Evolutionary conservation across 2,329 filamentous ascomycete species (phyloP), one percentile per base, ranked within the genome.

Genomic region (Exserohilum rostratum): DNA sequence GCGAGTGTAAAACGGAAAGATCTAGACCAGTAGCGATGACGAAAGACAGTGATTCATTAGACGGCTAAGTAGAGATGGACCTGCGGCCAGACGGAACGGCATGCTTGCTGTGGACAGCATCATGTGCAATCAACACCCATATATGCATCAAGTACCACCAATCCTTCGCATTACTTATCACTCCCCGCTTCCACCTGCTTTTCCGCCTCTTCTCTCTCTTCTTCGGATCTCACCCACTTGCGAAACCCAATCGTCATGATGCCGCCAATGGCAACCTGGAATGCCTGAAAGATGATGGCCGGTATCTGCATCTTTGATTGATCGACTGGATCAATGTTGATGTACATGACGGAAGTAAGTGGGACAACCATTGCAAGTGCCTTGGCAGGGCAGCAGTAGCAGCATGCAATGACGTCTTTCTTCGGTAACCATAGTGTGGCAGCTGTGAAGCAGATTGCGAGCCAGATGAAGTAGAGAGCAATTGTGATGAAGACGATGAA

Each of bases 381-480:
- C 73, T 91, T 91, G 12, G 88, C 88, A 0, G 88, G 87, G 22
- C 85, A 87, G 64, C 87, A 90, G 72, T 90, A 90, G 62, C 87
- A 90, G 12, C 90, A 84, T 0, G 89, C 87, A 45, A 90, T 83
- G 0, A 87, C 83, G 63, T 90, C 85, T 53, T 83, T 81, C 33
- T 82, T 82, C 0, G 81, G 75, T 69, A 89, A 79, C 64, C 81
- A 84, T 31, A 80, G 72, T 2, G 82, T 70, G 1, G 80, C 81
- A 1, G 85, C 78, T 33, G 77, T 78, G 60, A 84, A 85, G 56
- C 86, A 89, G 10, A 90, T 80, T 1, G 79, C 74, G 1, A 87
- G 83, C 76, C 88, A 90, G 29, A 90, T 61, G 20, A 82, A 64
- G 64, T 87, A 89, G 9, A 87, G 78, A 0, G 78, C 83, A n/a